Base-by-base conservation (phyloP, 2,329 filamentous ascomycete genomes). In the Colletotrichum phormii region DNA sequence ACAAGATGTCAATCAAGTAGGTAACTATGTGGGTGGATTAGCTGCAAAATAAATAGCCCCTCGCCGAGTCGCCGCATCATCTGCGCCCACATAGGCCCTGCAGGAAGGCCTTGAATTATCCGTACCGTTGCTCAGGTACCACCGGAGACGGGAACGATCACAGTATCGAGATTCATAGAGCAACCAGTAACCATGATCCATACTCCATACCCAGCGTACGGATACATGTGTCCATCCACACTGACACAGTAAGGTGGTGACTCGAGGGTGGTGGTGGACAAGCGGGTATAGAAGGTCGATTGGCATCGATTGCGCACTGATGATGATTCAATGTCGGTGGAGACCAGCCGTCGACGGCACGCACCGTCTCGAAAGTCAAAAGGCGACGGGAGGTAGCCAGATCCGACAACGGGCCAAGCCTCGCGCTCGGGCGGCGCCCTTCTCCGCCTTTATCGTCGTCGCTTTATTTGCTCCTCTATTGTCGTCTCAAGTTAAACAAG, bases 281-380 rank as follows among this genome's bases (percentile, higher is more conserved):
- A 49, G 35, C 64, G 68, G 57, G 46, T 33, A 59, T 33, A 53
- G 12, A 22, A 22, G 42, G 22, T 53, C 49, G 61, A 54, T 29
- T 68, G 58, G 65, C 53, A 24, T 54, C 65, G 58, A 57, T 54
- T 71, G 63, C 49, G 63, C 68, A 59, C 64, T 69, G 65, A 68
- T 69, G 37, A 37, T 62, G 69, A 62, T 63, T 58, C 53, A 68
- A 69, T 64, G 58, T 59, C 9, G 59, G 64, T 72, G 69, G 69
- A 72, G 58, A 63, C 53, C 64, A 59, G 22, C 69, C 69, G 64
- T 64, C 33, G 64, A 67, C 69, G 69, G 69, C 69, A 72, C 69
- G 69, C 69, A 72, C 69, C 69, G 69, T 72, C 69, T 72, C 69
- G 58, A 72, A 72, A 60, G 60, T 63, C 64, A 64, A 71, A 72